These are phyloP conservation scores for Oryza coarctata DNA, from an alignment of 176 grass and related monocot genomes.

Conservation along the genomic window DNA sequence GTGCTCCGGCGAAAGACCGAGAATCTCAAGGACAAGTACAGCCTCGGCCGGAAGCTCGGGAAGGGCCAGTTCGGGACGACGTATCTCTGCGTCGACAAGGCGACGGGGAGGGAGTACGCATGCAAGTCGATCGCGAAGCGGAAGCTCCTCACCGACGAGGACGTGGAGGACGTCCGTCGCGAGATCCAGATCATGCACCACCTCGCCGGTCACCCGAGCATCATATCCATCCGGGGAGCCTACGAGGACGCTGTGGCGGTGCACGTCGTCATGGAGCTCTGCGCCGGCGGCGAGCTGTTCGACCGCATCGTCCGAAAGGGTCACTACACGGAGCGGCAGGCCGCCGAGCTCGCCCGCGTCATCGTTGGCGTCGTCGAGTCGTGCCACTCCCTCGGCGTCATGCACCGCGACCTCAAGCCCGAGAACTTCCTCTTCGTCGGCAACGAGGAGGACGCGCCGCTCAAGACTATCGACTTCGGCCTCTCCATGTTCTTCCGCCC, in stretches of 20 bases:
- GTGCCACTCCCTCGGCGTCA: conserved; percentile 55
- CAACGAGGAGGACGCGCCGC: conserved; percentile 41
- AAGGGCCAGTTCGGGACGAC: conserved; percentile 60
- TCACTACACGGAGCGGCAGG: conserved; percentile 57
- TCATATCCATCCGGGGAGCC: conserved; percentile 39
- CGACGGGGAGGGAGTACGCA: conserved; percentile 44
- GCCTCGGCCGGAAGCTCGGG: conserved; percentile 47
- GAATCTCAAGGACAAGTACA: conserved; percentile 55
- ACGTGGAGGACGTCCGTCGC: conserved; percentile 59
- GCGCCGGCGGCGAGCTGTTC: conserved; percentile 55
- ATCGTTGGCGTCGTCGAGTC: conserved; percentile 49
- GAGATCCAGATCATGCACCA: conserved; percentile 78
- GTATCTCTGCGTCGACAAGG: conserved; percentile 59
- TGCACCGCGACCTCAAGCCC: conserved; percentile 54
- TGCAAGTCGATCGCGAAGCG: conserved; percentile 76
- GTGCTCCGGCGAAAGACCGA: conserved; percentile 55
- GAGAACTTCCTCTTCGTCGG: conserved; percentile 51
- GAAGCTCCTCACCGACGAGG: conserved; percentile 65
- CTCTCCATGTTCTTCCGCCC: conserved; percentile 65
- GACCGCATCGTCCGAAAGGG: conserved; percentile 49
- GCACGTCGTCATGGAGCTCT: conserved; percentile 61
- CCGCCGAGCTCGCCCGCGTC: conserved; percentile 33
- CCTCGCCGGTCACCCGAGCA: conserved; percentile 50
- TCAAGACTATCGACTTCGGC: conserved; percentile 63
- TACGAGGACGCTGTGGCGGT: conserved; percentile 54